Conservation (phyloP, 768 basidiomycete genomes). For the Leccinum subgranulosum region DNA sequence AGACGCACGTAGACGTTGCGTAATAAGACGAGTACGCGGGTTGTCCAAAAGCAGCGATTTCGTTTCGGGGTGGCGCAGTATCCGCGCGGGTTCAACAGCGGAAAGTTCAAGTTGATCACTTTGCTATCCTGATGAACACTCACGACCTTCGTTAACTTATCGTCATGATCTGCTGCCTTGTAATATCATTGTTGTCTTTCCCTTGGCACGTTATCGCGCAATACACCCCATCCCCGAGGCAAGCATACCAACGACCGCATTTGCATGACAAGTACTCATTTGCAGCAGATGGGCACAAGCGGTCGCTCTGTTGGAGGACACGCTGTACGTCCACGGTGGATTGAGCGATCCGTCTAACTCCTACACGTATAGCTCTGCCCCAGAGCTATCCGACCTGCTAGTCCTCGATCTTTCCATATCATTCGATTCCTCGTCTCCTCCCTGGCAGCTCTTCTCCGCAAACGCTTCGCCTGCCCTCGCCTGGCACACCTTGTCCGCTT, state of each 20-base stretch:
- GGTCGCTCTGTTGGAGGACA: constrained; percentile 50
- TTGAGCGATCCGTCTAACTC: constrained; percentile 68
- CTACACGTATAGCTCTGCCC: constrained; percentile 73
- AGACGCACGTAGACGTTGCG: constrained; percentile 4
- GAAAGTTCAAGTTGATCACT: background rate
- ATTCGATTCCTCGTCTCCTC: constrained; percentile 61
- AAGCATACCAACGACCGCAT: background rate
- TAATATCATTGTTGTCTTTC: constrained; percentile 12
- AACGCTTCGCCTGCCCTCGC: constrained; percentile 57
- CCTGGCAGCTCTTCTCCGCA: constrained; percentile 61
- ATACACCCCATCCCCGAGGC: constrained; percentile 27
- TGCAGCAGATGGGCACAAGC: constrained; percentile 83
- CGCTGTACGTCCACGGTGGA: constrained; percentile 76
- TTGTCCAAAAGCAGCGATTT: constrained; percentile 12
- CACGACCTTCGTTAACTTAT: constrained; percentile 20
- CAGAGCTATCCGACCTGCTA: constrained; percentile 67
- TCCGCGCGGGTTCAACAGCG: constrained; percentile 8
- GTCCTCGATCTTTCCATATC: constrained; percentile 58
- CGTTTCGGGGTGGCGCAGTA: background rate
- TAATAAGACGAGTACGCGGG: background rate
- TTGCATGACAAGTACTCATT: constrained; percentile 5
- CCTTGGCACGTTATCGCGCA: constrained; percentile 11
- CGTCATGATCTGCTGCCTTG: constrained; percentile 8
- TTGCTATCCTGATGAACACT: constrained; percentile 16
- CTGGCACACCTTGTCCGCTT: constrained; percentile 78